Base-by-base conservation (phyloP, 345 rosid genomes). In the Psidium guajava region DNA sequence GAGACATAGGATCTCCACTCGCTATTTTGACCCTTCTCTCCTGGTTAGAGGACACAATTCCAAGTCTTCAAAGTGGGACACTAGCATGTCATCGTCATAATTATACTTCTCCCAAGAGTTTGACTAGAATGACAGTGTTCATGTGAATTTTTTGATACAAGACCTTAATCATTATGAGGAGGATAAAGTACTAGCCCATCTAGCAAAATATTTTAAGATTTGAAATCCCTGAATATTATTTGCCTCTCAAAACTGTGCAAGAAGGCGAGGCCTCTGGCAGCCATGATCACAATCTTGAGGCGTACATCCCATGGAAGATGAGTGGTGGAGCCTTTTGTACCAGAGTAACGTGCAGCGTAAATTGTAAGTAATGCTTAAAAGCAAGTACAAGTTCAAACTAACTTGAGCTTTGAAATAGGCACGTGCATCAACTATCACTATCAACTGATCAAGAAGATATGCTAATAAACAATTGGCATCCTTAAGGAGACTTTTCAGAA, bases 171-270 rank as follows among this genome's bases (percentile, higher is more conserved):
- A 27, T 59, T 27, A 27, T 14, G 3, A 59, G 73, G 20, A 52
- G 13, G 49, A 73, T 27, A 73, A 11, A 50, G 5, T 36, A 14
- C 24, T 56, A 22, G 57, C 84, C 83, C 75, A 81, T 85, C 84
- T 36, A 85, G 86, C 3, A 85, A 49, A 74, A 85, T 85, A 42
- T 85, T 85, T 53, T 75, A 74, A 44, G 84, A 8, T 42, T 81
- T 85, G n/a, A 85, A 47, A 55, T 85, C 87, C 44, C 87, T 81
- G n/a, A 40, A 49, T 27, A 85, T 81, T 40, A 81, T 49, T 81
- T 47, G 49, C 49, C 49, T 47, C 10, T 1, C 1, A 47, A 47
- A 21, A 24, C 24, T 27, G 54, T 81, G 87, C 55, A 85, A 81
- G 75, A 54, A 28, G 13, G 12, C 32, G 0, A 84, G 82, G 10